Base-by-base conservation (phyloP, 2,329 filamentous ascomycete genomes). In the Xenoacremonium recifei region DNA sequence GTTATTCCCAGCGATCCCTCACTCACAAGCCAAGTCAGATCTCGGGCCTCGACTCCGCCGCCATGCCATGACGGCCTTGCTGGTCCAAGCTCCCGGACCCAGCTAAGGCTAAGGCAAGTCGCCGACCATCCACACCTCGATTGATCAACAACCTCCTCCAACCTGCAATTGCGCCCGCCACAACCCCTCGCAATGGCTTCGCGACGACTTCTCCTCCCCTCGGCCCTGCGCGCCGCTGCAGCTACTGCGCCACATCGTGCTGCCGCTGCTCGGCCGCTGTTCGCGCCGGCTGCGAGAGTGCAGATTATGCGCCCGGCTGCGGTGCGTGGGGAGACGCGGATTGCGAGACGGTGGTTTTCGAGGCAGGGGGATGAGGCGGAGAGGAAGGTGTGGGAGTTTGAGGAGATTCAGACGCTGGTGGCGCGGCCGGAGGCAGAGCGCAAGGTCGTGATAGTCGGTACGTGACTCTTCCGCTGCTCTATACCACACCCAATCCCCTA, bases 341-440 rank as follows among this genome's bases (percentile, higher is more conserved):
- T 11, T 31, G n/a, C 29, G n/a, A 9, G 29, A 15, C 29, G 29
- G 29, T 31, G 29, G 29, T 15, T 9, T 15, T n/a, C 7, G 12
- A 15, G 6, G 29, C 25, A 46, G 18, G 40, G 43, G 4, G 35
- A 43, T 4, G 31, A 38, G 4, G 36, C 42, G 11, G 47, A 47
- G 7, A 68, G 55, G 53, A 75, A 68, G 53, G 57, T 69, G 9
- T 80, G 74, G 67, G 60, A 51, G 6, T 80, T 79, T 55, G 65
- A 71, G 42, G 71, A 78, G 63, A 53, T 79, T 15, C 61, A 70
- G 59, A 56, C 63, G n/a, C 57, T 69, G 20, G 58, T 60, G 5
- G 52, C 46, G 51, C 59, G 19, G 46, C 59, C 25, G 49, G 45
- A 39, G 23, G 19, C 40, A 5, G 35, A 44, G 13, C 47, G 35